Evolutionary conservation across 2,329 filamentous ascomycete species (phyloP), one percentile per base, ranked within the genome.

Genomic region (Phialophora tarda): DNA sequence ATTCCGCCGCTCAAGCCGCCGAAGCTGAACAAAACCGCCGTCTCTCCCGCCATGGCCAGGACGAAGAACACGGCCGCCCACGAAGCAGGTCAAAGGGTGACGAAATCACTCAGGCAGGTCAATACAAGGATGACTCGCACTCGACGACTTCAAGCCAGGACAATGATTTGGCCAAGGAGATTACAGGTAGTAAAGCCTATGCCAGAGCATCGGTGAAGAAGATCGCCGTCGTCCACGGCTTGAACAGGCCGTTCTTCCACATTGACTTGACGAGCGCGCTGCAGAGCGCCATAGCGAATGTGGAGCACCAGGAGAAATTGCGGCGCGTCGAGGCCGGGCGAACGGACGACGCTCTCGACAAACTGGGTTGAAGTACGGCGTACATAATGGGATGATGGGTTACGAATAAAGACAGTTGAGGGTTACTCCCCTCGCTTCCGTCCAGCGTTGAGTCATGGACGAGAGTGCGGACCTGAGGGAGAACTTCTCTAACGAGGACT

Each of bases 171-270:
- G 78, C 82, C 63, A 82, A 82, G 68, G 81, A 82, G 65, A 75
- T 82, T 41, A 76, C 76, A 38, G 80, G 78, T 63, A 83, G 83
- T 74, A 84, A 82, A 71, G 84, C 78, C 2, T 82, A 82, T 69
- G 71, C 50, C 65, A 28, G 63, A 5, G 32, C 55, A 12, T 69
- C 58, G 72, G 71, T 34, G 76, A 72, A 70, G 30, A 76, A 69
- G 66, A 78, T 86, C 30, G 89, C 90, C 1, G 85, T 91, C 4
- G 88, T 98, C 17, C 90, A 93, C 71, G 91, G 94, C n/a, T 81
- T 96, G 69, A 95, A 96, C 78, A 82, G 91, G 72, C 94, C 95
- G 4, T 85, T 97, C 72, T 98, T 99, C 85, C 95, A 99, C 76
- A 87, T 97, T 61, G 95, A 98, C 77, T 80, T 98, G 59, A 95